A percentile compares a stretch with the other conserved stretches of the same genome.
These are phyloP conservation scores for Suillus weaverae DNA, from an alignment of 768 basidiomycete genomes.

Conservation along the genomic window DNA sequence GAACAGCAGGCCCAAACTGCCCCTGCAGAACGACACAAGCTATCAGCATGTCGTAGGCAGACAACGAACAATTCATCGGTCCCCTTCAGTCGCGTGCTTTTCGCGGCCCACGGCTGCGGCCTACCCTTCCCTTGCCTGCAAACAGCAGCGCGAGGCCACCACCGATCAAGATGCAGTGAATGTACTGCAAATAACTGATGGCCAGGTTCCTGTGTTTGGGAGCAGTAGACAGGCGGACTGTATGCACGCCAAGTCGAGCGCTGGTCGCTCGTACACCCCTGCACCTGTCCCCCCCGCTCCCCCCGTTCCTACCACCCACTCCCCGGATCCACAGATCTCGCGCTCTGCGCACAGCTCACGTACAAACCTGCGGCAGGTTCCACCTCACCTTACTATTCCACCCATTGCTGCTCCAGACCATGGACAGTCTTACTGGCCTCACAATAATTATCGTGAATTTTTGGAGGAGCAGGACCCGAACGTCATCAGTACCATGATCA, in stretches of 20 bases:
- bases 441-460: not conserved
- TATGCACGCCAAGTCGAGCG: conserved; percentile 1
- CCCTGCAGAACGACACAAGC: not conserved
- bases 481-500: conserved; percentile 5
- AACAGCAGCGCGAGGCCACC: not conserved
- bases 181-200: not conserved
- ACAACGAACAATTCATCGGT: not conserved
- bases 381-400: not conserved
- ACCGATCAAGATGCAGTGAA: not conserved
- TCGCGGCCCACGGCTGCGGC: not conserved
- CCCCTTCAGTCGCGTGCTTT: not conserved
- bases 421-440: not conserved
- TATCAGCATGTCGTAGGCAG: not conserved
- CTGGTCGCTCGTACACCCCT: not conserved
- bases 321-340: not conserved
- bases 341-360: conserved; percentile 3
- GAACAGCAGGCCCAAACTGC: not conserved
- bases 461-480: conserved; percentile 1
- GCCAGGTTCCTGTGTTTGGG: not conserved
- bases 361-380: not conserved
- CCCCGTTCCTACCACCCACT: not conserved
- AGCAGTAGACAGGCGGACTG: conserved; percentile 8
- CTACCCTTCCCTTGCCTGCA: conserved; percentile 7
- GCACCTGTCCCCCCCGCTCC: not conserved
- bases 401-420: not conserved